Percentiles rank a stretch among this genome's conserved stretches.
Conservation (phyloP, 495 filamentous ascomycete genomes). For the Penicillium samsonianum region DNA sequence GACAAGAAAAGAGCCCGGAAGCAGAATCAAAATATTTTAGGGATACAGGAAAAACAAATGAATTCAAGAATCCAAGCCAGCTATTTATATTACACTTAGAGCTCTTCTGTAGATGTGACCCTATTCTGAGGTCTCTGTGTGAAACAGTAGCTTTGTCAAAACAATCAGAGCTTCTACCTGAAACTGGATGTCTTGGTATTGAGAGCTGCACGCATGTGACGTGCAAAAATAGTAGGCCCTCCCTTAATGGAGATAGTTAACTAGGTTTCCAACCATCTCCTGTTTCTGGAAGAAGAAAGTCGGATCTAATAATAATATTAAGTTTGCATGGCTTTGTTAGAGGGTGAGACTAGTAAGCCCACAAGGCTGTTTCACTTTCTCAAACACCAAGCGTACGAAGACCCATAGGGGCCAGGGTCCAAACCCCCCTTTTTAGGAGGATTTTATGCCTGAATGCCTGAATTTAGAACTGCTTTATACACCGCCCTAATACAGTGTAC, state of each 20-base stretch:
- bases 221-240: not conserved
- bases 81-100: not conserved
- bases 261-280: not conserved
- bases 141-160: slow-evolving; percentile 2
- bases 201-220: not conserved
- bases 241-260: not conserved
- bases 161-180: not conserved
- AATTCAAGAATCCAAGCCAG: not conserved
- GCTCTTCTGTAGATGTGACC: not conserved
- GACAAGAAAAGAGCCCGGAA: not conserved
- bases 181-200: slow-evolving; percentile 3
- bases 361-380: not conserved
- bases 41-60: not conserved
- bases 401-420: too few species aligned
- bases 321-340: slow-evolving; percentile 1
- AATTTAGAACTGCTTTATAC: too few species aligned
- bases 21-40: not conserved
- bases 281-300: not conserved
- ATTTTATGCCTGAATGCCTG: too few species aligned
- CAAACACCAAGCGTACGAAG: not conserved
- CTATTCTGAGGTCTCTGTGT: not conserved
- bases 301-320: not conserved
- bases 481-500: too few species aligned
- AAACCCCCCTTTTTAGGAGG: too few species aligned
- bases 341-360: slow-evolving; percentile 4